A percentile compares a stretch with the other conserved stretches of the same genome.
These are phyloP conservation scores for Mycena crocata DNA, from an alignment of 768 basidiomycete genomes.

Conservation along the genomic window DNA sequence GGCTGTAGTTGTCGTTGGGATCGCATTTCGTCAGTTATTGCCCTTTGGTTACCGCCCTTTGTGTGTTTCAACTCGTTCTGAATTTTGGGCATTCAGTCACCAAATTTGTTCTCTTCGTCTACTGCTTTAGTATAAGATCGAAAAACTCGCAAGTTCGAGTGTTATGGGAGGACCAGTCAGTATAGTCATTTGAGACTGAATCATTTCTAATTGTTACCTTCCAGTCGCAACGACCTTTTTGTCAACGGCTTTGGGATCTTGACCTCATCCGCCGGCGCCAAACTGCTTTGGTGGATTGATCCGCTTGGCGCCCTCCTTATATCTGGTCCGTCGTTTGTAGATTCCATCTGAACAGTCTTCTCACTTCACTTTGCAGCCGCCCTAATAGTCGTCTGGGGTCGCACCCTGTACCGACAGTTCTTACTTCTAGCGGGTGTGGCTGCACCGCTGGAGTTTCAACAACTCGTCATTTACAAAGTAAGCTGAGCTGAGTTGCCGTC, in stretches of 20 bases:
- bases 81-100: constrained; percentile 43
- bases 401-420: constrained; percentile 65
- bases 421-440: constrained; percentile 70
- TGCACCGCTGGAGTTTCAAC: constrained; percentile 69
- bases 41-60: too few species aligned
- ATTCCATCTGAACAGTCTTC: not conserved
- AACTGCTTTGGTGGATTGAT: constrained; percentile 61
- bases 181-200: not conserved
- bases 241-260: constrained; percentile 60
- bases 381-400: constrained; percentile 62
- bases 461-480: constrained; percentile 77
- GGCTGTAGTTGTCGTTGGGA: constrained; percentile 63
- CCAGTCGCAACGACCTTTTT: constrained; percentile 53
- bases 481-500: too few species aligned
- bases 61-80: too few species aligned
- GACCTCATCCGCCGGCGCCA: constrained; percentile 59
- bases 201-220: not conserved
- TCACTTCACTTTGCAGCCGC: constrained; percentile 48
- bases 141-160: constrained; percentile 68
- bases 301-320: constrained; percentile 59
- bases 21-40: constrained; percentile 58
- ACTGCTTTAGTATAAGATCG: constrained; percentile 62
- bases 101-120: constrained; percentile 70
- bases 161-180: constrained; percentile 66
- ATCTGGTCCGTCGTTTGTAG: constrained; percentile 23